Evolutionary conservation across 1,284 basidiomycete genomes (phyloP).

Genomic region (Ceratobasidium sp.): DNA sequence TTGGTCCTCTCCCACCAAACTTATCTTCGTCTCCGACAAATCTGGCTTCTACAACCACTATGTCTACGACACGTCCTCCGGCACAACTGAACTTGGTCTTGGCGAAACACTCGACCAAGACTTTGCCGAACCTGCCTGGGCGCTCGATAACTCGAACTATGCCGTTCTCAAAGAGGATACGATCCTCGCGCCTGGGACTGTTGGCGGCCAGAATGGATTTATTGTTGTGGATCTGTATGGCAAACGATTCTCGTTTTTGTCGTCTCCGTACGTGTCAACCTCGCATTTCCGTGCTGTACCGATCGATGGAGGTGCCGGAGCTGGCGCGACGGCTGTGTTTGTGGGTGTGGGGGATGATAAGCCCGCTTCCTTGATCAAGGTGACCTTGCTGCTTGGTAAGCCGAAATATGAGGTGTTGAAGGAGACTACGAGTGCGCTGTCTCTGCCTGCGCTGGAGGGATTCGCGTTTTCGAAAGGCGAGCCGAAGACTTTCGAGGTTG

Average conservation of each 20-base stretch:
- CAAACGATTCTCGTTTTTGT: slow-evolving; percentile 51
- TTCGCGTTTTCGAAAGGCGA: slow-evolving; percentile 36
- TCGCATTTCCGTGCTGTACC: slow-evolving; percentile 56
- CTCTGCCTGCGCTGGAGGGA: slow-evolving; percentile 10
- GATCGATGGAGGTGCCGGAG: slow-evolving; percentile 44
- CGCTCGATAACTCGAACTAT: slow-evolving; percentile 62
- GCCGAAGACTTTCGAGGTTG: slow-evolving; percentile 24
- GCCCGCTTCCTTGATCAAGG: slow-evolving; percentile 55
- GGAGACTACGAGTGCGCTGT: slow-evolving; percentile 11
- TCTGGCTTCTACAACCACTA: slow-evolving; percentile 79
- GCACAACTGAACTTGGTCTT: slow-evolving; percentile 57
- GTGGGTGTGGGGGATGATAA: slow-evolving; percentile 59
- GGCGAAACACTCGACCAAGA: slow-evolving; percentile 63
- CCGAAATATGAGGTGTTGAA: slow-evolving; percentile 8
- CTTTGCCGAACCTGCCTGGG: slow-evolving; percentile 70
- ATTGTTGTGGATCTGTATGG: slow-evolving; percentile 45
- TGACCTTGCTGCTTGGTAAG: slow-evolving; percentile 51
- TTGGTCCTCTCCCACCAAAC: slow-evolving; percentile 67
- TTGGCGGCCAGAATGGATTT: slow-evolving; percentile 58
- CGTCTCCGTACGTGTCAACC: slow-evolving; percentile 62
- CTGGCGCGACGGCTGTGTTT: slow-evolving; percentile 45
- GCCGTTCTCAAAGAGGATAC: slow-evolving; percentile 61
- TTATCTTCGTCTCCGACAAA: slow-evolving; percentile 75
- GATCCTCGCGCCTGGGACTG: slow-evolving; percentile 61
- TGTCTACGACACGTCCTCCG: slow-evolving; percentile 58